Percentiles rank a stretch among this genome's conserved stretches.
These are phyloP conservation scores for Castanospermum australe DNA, from an alignment of 306 rosid genomes.

Conservation along the genomic window DNA sequence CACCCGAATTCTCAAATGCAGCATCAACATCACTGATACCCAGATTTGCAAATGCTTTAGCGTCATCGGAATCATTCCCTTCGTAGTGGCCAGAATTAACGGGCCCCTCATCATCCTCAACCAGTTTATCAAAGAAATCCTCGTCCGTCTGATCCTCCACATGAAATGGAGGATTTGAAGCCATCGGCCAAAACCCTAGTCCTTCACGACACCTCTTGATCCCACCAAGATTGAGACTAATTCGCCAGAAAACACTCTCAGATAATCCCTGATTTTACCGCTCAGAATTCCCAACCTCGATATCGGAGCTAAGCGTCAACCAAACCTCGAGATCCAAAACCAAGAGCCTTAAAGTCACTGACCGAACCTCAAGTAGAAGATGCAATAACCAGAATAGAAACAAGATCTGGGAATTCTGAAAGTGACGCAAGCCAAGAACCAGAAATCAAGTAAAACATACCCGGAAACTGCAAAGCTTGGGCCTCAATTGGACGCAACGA, in stretches of 20 bases:
- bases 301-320: constrained; percentile 30
- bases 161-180: constrained; percentile 76
- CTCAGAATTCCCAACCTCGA: constrained; percentile 27
- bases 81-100: constrained; percentile 27
- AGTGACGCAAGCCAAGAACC: constrained; percentile 30
- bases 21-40: constrained; percentile 42
- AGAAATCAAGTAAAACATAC: constrained; percentile 25
- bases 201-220: constrained; percentile 35
- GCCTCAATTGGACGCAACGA: constrained; percentile 37
- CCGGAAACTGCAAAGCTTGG: constrained; percentile 4
- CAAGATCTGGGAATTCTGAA: constrained; percentile 50
- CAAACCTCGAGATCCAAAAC: constrained; percentile 52
- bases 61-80: constrained; percentile 62
- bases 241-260: constrained; percentile 11
- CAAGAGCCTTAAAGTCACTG: constrained; percentile 19
- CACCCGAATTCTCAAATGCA: constrained; percentile 37
- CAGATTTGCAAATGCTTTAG: constrained; percentile 55
- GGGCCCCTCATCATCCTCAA: constrained; percentile 63
- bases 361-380: constrained; percentile 24
- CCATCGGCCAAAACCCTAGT: constrained; percentile 59
- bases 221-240: constrained; percentile 21
- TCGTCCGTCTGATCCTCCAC: constrained; percentile 92
- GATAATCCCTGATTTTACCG: constrained; percentile 19
- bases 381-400: constrained; percentile 26
- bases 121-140: constrained; percentile 90